Conservation (phyloP, 164 flowering plant genomes). For the Brasenia schreberi region DNA sequence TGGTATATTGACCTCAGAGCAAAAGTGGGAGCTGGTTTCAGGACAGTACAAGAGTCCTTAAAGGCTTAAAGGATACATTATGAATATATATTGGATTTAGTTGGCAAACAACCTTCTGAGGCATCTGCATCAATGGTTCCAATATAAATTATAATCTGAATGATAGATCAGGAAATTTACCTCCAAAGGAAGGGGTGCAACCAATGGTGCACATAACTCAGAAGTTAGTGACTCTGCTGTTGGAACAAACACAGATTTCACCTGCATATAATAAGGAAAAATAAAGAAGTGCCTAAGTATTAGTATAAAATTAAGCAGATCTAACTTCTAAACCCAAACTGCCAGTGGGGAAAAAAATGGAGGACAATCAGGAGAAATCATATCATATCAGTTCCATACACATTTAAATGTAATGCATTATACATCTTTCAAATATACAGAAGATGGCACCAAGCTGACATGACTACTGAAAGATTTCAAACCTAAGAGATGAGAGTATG, state of each 20-base stretch:
- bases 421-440: too few species aligned
- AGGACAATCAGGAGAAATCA: neutral
- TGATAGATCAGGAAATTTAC: conserved; percentile 19
- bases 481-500: neutral
- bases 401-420: too few species aligned
- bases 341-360: neutral
- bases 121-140: neutral
- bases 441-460: too few species aligned
- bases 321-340: neutral
- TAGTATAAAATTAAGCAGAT: neutral
- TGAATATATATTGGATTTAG: too few species aligned
- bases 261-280: conserved; percentile 25
- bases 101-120: neutral
- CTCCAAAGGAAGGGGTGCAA: conserved; percentile 90
- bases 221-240: conserved; percentile 51
- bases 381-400: neutral
- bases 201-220: conserved; percentile 66
- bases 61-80: too few species aligned
- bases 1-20: neutral
- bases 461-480: neutral
- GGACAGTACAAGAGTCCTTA: too few species aligned
- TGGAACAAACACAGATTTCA: conserved; percentile 65
- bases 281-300: neutral
- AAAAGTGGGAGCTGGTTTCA: neutral
- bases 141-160: neutral